Percentiles rank a stretch among this genome's conserved stretches.
These are phyloP conservation scores for Beauveria australis DNA, from an alignment of 2,329 filamentous ascomycete genomes.

Conservation along the genomic window DNA sequence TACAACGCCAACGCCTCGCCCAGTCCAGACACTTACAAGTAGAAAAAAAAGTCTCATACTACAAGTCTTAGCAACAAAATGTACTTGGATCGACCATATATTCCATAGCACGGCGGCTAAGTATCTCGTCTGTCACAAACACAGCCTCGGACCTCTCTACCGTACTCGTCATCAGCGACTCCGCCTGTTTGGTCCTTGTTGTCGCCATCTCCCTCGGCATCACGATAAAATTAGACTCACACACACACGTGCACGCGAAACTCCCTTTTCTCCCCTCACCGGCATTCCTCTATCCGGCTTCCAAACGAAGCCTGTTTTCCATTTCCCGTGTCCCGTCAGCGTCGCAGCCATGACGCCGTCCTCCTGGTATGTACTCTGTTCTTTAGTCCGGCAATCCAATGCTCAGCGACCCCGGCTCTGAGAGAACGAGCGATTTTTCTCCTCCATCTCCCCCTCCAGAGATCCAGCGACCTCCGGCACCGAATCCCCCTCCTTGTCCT, in stretches of 20 bases:
- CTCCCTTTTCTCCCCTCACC: neutral
- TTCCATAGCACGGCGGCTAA: neutral
- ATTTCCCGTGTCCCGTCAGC: neutral
- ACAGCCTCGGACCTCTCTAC: neutral
- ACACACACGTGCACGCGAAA: neutral
- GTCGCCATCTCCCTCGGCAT: neutral
- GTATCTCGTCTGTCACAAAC: neutral
- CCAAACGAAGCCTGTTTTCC: neutral
- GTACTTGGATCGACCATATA: neutral
- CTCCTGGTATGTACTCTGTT: slow-evolving; percentile 46
- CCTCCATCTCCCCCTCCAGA: neutral
- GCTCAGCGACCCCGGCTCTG: slow-evolving; percentile 52
- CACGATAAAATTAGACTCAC: neutral
- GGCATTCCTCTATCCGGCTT: neutral
- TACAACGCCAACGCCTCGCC: neutral
- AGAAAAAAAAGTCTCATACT: slow-evolving; percentile 3
- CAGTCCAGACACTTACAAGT: too few relatives aligned
- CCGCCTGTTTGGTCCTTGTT: neutral
- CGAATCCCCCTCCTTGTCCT: neutral
- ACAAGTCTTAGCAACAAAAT: neutral
- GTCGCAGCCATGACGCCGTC: neutral
- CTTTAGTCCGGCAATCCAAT: slow-evolving; percentile 56
- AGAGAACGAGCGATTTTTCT: slow-evolving; percentile 44
- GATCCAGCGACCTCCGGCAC: neutral
- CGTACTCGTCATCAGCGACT: neutral